These are phyloP conservation scores for Trichoderma lentiforme DNA, from an alignment of 2,329 filamentous ascomycete genomes.

Conservation along the genomic window DNA sequence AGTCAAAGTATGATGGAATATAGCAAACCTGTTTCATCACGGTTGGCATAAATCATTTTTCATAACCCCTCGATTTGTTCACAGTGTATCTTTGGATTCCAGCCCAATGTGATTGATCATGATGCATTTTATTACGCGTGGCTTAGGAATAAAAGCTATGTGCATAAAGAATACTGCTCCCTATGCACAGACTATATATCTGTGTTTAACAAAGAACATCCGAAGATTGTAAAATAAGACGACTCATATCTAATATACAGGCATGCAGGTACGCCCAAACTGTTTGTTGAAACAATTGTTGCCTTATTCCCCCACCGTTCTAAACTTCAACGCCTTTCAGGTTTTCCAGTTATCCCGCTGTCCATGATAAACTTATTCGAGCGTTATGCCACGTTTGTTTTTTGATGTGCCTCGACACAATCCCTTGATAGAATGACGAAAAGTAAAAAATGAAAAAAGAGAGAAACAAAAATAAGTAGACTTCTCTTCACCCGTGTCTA, in stretches of 20 bases:
- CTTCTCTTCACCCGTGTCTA: slow-evolving; percentile 53
- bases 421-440: background rate
- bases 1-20: background rate
- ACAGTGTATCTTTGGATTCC: background rate
- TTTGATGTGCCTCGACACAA: background rate
- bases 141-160: background rate
- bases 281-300: background rate
- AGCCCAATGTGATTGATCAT: background rate
- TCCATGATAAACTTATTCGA: background rate
- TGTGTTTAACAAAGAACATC: background rate
- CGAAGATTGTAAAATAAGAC: background rate
- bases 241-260: slow-evolving; percentile 18
- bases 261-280: background rate
- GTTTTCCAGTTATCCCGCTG: slow-evolving; percentile 1
- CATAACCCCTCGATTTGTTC: background rate
- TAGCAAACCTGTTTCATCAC: background rate
- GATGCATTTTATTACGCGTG: background rate
- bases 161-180: background rate
- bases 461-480: background rate
- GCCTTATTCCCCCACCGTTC: background rate
- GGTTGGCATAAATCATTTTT: background rate
- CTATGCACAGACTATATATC: background rate
- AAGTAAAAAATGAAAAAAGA: background rate
- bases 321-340: slow-evolving; percentile 16
- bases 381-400: background rate